Base-by-base conservation (phyloP, 1,284 basidiomycete species). In the Peniophora sp. region DNA sequence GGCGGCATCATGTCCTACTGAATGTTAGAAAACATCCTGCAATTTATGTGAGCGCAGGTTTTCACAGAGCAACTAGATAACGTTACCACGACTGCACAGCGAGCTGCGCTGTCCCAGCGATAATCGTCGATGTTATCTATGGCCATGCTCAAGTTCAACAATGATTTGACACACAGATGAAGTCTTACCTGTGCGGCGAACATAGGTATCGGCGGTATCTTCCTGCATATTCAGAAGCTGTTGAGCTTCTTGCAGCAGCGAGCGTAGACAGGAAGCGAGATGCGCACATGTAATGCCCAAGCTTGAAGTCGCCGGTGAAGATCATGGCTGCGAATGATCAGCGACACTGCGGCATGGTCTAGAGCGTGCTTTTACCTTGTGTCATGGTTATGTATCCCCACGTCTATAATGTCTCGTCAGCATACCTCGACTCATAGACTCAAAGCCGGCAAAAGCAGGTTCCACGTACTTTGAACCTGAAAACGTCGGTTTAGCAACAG, bases 181-280 rank as follows among this genome's bases (percentile, higher is more conserved):
- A 66, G 12, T 63, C 65, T 39, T 62, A 67, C 32, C n/a, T 35
- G 25, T 3, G 55, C 60, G 20, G 48, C 57, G 58, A 77, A 77
- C 63, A 74, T 71, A 2, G 64, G 55, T 20, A 74, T 70, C 3
- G 77, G 77, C 0, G 73, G 69, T 16, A 78, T 61, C 64, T 79
- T 79, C 38, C 27, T 32, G 27, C 27, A 12, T 32, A 12, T n/a
- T n/a, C n/a, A 32, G 27, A 32, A 32, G n/a, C n/a, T n/a, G n/a
- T n/a, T n/a, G n/a, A n/a, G n/a, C n/a, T n/a, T n/a, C n/a, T n/a
- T n/a, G n/a, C n/a, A n/a, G n/a, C n/a, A n/a, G n/a, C n/a, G n/a
- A n/a, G n/a, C n/a, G n/a, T n/a, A n/a, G 27, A 32, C 27, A 32
- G 12, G 12, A 32, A 12, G 27, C 27, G 27, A 12, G 27, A 12